Evolutionary conservation across 148 eudicot species (phyloP), one percentile per base, ranked within the genome.

Genomic region (Cornus florida): DNA sequence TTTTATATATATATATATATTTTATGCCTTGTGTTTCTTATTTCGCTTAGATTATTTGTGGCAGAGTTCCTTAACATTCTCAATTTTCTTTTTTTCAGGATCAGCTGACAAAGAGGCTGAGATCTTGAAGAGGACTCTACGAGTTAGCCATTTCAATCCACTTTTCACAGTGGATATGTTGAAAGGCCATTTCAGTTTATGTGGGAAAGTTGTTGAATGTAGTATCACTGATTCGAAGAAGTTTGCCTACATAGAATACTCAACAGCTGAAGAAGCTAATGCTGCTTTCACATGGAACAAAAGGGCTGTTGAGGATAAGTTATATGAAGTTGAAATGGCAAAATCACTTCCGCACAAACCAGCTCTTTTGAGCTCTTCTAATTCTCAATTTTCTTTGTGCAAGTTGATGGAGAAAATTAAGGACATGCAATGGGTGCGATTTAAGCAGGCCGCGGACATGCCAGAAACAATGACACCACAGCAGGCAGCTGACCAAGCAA

Each of bases 281-380:
- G 91, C 92, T 69, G 97, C 98, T 48, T 89, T 96, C 82, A 92
- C 92, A 59, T 82, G 88, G 79, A 96, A 96, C 82, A 96, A 93
- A 79, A 87, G 93, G 89, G 97, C 91, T 72, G 91, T 96, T 76
- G 90, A 89, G 31, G 95, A 95, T 69, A 95, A 95, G 56, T 98
- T 97, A 28, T 83, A n/a, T 96, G 80, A 96, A 96, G 99, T 96
- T 79, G 99, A 96, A 89, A 96, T 93, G 99, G 97, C 99, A 48
- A 96, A 92, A 79, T 90, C 94, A 75, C 97, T 96, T 77, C 99
- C 99, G 80, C 91, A 86, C 53, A 96, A 91, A 83, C 90, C 98
- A 38, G 80, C 91, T 73, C 72, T 80, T 72, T 46, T 78, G 19
- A 82, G 75, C 76, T 69, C 88, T 33, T 78, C 86, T 35, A 71